Conservation (phyloP, 1,284 basidiomycete species). For the Sparassis latifolia region DNA sequence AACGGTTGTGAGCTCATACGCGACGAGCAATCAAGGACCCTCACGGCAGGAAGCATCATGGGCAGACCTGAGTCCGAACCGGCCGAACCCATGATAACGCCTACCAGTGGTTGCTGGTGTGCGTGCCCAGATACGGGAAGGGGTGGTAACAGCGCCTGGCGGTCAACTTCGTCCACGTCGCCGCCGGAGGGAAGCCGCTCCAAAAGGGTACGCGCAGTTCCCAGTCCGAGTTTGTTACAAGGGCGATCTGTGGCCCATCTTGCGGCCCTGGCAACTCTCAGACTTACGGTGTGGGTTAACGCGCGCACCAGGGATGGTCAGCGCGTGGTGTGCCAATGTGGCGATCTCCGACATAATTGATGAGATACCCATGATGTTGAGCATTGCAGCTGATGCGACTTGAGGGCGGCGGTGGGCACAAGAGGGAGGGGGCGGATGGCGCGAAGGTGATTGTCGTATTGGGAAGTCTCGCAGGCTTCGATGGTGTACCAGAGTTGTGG, state of each 20-base stretch:
- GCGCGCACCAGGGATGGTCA: slow-evolving; percentile 69
- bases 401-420: slow-evolving; percentile 84
- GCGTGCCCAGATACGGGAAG: slow-evolving; percentile 44
- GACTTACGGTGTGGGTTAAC: slow-evolving; percentile 94
- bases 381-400: slow-evolving; percentile 86
- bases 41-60: slow-evolving; percentile 86
- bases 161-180: slow-evolving; percentile 42
- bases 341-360: slow-evolving; percentile 57
- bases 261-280: slow-evolving; percentile 88
- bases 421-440: slow-evolving; percentile 89
- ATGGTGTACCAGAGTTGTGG: slow-evolving; percentile 99
- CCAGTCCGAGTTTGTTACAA: slow-evolving; percentile 82
- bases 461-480: slow-evolving; percentile 92
- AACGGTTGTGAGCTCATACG: slow-evolving; percentile 59
- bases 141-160: slow-evolving; percentile 46
- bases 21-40: slow-evolving; percentile 67
- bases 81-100: slow-evolving; percentile 96
- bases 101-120: slow-evolving; percentile 75
- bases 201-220: slow-evolving; percentile 65
- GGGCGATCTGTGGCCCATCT: slow-evolving; percentile 94
- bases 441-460: slow-evolving; percentile 97
- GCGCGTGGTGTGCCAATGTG: slow-evolving; percentile 48
- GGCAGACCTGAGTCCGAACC: slow-evolving; percentile 95
- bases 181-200: slow-evolving; percentile 52
- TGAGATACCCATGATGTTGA: slow-evolving; percentile 87